Conservation (phyloP, 306 rosid species). For the Dryas octopetala region DNA sequence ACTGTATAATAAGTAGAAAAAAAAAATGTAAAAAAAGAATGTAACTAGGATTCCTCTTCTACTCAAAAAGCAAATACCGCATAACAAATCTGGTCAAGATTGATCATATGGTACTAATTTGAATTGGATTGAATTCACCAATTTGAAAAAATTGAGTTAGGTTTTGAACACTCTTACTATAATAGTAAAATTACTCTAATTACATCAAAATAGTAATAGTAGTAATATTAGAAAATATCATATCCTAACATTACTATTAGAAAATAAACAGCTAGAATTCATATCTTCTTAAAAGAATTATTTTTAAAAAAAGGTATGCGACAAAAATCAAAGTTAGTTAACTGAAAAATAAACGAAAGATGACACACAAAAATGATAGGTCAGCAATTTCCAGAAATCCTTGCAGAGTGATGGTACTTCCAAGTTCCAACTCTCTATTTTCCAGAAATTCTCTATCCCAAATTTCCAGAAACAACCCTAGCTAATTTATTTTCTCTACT, state of each 20-base stretch:
- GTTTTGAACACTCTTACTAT: too few species aligned
- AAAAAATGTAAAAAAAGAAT: too few species aligned
- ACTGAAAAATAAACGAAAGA: conserved; percentile 8
- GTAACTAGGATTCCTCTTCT: too few species aligned
- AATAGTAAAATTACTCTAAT: too few species aligned
- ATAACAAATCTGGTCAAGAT: too few species aligned
- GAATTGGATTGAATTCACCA: too few species aligned
- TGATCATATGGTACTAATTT: too few species aligned
- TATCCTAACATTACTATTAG: too few species aligned
- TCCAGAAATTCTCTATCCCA: conserved; percentile 33
- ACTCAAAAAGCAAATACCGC: too few species aligned
- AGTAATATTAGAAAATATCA: neutral
- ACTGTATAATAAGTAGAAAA: too few species aligned
- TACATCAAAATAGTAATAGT: too few species aligned
- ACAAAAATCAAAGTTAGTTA: neutral
- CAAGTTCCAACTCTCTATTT: conserved; percentile 24
- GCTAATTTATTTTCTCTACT: conserved; percentile 2
- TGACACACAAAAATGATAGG: conserved; percentile 41
- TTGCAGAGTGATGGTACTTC: conserved; percentile 56
- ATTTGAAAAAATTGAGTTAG: too few species aligned
- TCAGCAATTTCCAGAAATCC: conserved; percentile 66
- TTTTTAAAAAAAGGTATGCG: neutral
- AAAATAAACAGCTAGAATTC: neutral
- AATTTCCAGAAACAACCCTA: neutral
- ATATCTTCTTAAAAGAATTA: neutral